Evolutionary conservation across 108 stramenopile genomes (phyloP).

Genomic region (Pseudonitzschia pungens): DNA sequence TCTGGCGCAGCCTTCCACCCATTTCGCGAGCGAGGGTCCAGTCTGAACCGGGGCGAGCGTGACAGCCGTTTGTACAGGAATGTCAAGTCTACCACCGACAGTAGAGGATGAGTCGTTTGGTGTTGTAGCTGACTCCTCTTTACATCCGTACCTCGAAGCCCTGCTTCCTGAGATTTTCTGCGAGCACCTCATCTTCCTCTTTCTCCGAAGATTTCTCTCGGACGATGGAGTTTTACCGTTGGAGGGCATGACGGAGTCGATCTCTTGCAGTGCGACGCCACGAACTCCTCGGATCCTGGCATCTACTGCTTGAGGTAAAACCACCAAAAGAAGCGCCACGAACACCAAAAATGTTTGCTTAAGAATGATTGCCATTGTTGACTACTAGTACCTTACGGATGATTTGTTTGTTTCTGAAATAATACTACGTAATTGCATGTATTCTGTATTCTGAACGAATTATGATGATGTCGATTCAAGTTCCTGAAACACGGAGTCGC

Average conservation of each 20-base stretch:
- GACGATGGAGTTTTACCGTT: not conserved
- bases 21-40: not conserved
- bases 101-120: not conserved
- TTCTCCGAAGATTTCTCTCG: not conserved
- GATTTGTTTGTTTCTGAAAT: not conserved
- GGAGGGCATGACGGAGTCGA: not conserved
- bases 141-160: not conserved
- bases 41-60: not conserved
- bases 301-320: not conserved
- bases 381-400: not conserved
- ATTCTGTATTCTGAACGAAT: too few species aligned
- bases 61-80: not conserved
- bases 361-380: not conserved
- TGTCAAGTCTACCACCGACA: not conserved
- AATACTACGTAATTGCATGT: too few species aligned
- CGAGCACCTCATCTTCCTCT: not conserved
- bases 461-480: too few species aligned
- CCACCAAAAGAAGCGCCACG: not conserved
- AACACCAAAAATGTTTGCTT: not conserved
- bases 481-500: too few species aligned
- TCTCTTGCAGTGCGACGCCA: not conserved
- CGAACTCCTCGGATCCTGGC: not conserved
- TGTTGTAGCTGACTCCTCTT: not conserved
- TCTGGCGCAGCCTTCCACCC: not conserved
- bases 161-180: not conserved